Conservation (phyloP, 306 rosid genomes). For the barrel medic (Medicago truncatula) region MtrunA17r5.0-ANR NC_053049.1:35120501-35121000, state of each 20-base stretch:
- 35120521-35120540: not conserved
- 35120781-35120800: slow-evolving; percentile 24
- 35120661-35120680: slow-evolving; percentile 40
- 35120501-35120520: slow-evolving; percentile 26
- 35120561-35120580: not conserved
- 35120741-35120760: slow-evolving; percentile 9
- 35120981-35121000: slow-evolving; percentile 53
- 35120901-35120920: slow-evolving; percentile 47
- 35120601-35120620: not conserved
- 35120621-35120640: not conserved
- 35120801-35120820: slow-evolving; percentile 15
- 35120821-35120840: not conserved
- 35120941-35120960: slow-evolving; percentile 43
- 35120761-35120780: slow-evolving; percentile 22
- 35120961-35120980: slow-evolving; percentile 47
- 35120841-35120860: slow-evolving; percentile 37
- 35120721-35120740: slow-evolving; percentile 32
- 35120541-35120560: not conserved
- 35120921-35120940: slow-evolving; percentile 43
- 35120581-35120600: not conserved
- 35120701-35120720: slow-evolving; percentile 43
- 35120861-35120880: slow-evolving; percentile 36
- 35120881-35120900: slow-evolving; percentile 50
- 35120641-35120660: slow-evolving; percentile 18
- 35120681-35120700: not conserved